Conservation (phyloP, 2,329 filamentous ascomycete species). For the Aureobasidium vineae region DNA sequence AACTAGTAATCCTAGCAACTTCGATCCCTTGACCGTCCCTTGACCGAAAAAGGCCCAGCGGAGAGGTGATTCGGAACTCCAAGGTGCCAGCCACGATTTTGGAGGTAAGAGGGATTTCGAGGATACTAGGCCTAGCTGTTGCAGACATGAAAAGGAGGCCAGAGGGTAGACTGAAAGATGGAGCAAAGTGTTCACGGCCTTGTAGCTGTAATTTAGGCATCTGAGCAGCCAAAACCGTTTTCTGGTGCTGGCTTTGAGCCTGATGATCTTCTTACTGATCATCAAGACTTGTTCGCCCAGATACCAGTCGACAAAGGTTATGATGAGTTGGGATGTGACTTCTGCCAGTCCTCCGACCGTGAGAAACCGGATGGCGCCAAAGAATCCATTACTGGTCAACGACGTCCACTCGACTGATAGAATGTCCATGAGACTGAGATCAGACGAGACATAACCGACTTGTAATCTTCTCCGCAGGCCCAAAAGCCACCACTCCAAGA, state of each 20-base stretch:
- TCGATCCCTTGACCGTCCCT: not conserved
- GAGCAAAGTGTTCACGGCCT: not conserved
- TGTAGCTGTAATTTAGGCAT: slow-evolving; percentile 5
- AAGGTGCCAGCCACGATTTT: slow-evolving; percentile 7
- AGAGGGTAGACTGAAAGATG: slow-evolving; percentile 15
- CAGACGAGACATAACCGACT: slow-evolving; percentile 18
- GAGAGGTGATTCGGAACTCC: slow-evolving; percentile 21
- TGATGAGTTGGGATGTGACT: slow-evolving; percentile 4
- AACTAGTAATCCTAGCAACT: not conserved
- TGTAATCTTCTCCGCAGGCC: slow-evolving; percentile 26
- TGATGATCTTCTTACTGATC: slow-evolving; percentile 7
- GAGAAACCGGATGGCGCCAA: not conserved
- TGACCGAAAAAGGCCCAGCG: slow-evolving; percentile 7
- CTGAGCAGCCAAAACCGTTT: not conserved
- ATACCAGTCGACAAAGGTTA: slow-evolving; percentile 10
- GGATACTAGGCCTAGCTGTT: slow-evolving; percentile 19
- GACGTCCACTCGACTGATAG: not conserved
- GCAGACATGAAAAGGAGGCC: slow-evolving; percentile 4
- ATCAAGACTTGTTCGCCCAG: slow-evolving; percentile 11
- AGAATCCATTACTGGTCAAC: not conserved
- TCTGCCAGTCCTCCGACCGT: slow-evolving; percentile 15
- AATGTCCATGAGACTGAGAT: slow-evolving; percentile 3
- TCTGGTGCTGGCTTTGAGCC: slow-evolving; percentile 1
- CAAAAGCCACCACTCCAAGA: slow-evolving; percentile 28
- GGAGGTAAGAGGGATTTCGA: not conserved